Base-by-base conservation (phyloP, 495 filamentous ascomycete species). In the Thermochaetoides thermophila region DNA sequence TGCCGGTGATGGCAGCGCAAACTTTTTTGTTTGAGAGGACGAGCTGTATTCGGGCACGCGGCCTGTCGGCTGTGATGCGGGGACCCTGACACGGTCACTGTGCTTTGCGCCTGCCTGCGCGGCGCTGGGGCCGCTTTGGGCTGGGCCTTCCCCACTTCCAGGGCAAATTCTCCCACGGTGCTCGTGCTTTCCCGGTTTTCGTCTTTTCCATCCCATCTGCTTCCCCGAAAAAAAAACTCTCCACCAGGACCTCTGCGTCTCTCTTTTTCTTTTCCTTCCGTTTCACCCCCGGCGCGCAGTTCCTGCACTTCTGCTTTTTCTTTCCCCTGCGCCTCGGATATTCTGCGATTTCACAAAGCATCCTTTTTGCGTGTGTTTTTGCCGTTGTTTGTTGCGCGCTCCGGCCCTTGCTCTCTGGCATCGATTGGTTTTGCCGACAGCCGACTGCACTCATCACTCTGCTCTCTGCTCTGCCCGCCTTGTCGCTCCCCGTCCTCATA, bases 381-480 rank as follows among this genome's bases (percentile, higher is more conserved):
- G 27, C 45, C 29, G 34, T 38, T 37, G 32, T 46, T 46, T 33
- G 34, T 20, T 43, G n/a, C n/a, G n/a, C 25, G 37, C 37, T 34
- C 43, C 38, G 20, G 42, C 35, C 22, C 38, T 39, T 55, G 49
- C 55, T 50, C 38, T 52, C 46, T 54, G 57, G 60, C 53, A 62
- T 53, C 50, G 48, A 45, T 43, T 48, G 45, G 39, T 42, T 42
- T 34, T 40, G 13, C 24, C 38, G 20, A 11, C 36, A 33, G 29
- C 12, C n/a, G n/a, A n/a, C n/a, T n/a, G n/a, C n/a, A n/a, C n/a
- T n/a, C n/a, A n/a, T n/a, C n/a, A n/a, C n/a, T n/a, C n/a, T n/a
- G n/a, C n/a, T n/a, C n/a, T n/a, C n/a, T 48, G 46, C 54, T 43
- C 53, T 50, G 32, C 37, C 36, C 38, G 35, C 32, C 1, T 4